Evolutionary conservation across 805 yeast species (phyloP).

Genomic region (Candida vaughaniae): DNA sequence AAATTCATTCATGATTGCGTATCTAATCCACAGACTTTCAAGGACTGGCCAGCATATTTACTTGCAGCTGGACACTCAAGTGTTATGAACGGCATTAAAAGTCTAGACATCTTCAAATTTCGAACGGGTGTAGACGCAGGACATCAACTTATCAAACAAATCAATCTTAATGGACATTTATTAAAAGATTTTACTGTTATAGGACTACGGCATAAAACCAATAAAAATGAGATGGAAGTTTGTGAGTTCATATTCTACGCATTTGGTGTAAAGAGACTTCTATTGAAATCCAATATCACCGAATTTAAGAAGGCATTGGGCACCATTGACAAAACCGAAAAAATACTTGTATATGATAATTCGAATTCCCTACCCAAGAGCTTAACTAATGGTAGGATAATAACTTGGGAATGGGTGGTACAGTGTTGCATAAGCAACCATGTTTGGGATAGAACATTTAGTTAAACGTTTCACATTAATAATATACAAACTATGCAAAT

Average conservation of each 20-base stretch:
- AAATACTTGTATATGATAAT: constrained; percentile 28
- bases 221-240: constrained; percentile 29
- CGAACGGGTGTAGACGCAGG: constrained; percentile 34
- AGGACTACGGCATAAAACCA: constrained; percentile 25
- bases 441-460: constrained; percentile 23
- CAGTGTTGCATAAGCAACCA: constrained; percentile 52
- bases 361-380: not conserved
- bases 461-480: constrained; percentile 5
- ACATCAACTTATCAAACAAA: constrained; percentile 37
- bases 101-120: constrained; percentile 49
- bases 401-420: constrained; percentile 68
- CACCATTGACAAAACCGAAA: not conserved
- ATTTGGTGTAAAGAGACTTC: constrained; percentile 40
- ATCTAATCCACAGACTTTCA: constrained; percentile 17
- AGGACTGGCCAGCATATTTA: constrained; percentile 52
- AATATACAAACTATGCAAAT: constrained; percentile 8
- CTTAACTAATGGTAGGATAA: not conserved
- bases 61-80: constrained; percentile 73
- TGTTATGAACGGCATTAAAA: constrained; percentile 41
- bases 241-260: constrained; percentile 46
- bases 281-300: constrained; percentile 1
- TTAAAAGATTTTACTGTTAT: constrained; percentile 38
- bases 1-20: constrained; percentile 54
- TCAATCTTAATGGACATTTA: constrained; percentile 35
- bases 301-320: constrained; percentile 10